Evolutionary conservation across 768 basidiomycete species (phyloP).

Genomic region (Suillus plorans): DNA sequence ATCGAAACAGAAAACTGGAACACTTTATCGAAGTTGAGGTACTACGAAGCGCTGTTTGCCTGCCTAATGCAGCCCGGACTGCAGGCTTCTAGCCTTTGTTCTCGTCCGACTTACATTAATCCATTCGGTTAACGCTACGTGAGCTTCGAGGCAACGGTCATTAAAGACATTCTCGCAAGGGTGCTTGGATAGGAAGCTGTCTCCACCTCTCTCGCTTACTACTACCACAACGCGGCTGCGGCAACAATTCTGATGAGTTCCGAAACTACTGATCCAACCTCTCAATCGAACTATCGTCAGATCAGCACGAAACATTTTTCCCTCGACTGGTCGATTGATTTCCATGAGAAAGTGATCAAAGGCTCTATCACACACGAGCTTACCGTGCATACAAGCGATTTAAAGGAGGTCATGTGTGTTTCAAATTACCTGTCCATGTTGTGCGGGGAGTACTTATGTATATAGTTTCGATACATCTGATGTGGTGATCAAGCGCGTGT

Average conservation of each 20-base stretch:
- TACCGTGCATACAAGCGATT: constrained; percentile 48
- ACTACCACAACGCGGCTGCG: background rate
- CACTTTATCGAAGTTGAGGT: background rate
- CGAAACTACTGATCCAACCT: constrained; percentile 53
- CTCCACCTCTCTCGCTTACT: background rate
- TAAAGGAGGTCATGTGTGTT: constrained; percentile 61
- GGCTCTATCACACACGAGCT: constrained; percentile 71
- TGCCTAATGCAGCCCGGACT: background rate
- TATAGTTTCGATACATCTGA: constrained; percentile 73
- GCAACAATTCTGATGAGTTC: background rate
- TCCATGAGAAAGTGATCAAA: constrained; percentile 52
- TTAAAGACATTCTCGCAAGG: background rate
- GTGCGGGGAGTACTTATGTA: background rate
- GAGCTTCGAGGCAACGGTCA: background rate
- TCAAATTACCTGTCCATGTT: background rate
- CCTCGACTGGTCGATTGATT: constrained; percentile 82
- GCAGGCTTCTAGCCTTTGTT: background rate
- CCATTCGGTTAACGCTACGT: background rate
- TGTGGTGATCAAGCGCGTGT: constrained; percentile 55
- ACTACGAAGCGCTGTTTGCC: background rate
- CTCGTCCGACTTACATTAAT: background rate
- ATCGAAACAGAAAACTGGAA: background rate
- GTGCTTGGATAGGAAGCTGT: background rate
- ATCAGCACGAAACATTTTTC: constrained; percentile 65
- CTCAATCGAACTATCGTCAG: constrained; percentile 77